Evolutionary conservation across 129 eudicot genomes (phyloP).

Genomic region (Pittosporum tobira): DNA sequence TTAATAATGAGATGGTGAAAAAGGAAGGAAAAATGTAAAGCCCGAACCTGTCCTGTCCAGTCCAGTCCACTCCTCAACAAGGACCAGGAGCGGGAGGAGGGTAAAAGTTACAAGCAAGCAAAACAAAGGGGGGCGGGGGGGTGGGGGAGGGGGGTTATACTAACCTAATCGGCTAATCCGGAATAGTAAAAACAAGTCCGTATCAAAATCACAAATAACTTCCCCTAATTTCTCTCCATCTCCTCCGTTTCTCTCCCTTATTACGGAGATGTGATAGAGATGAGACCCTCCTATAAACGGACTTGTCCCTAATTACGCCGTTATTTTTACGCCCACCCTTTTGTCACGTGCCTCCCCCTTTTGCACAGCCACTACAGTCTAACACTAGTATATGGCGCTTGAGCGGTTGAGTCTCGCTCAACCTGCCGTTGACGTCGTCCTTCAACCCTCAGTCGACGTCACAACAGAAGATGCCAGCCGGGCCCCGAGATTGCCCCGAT

Average conservation of each 20-base stretch:
- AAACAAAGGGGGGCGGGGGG: no score
- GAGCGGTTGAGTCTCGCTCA: conserved; percentile 45
- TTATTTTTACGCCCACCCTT: conserved; percentile 16
- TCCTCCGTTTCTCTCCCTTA: background rate
- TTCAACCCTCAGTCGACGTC: background rate
- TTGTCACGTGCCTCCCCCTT: conserved; percentile 20
- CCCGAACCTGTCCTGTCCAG: no score
- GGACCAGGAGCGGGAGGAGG: no score
- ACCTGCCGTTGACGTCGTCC: conserved; percentile 6
- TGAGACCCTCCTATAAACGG: conserved; percentile 12
- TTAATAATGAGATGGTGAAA: no score
- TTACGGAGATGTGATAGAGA: background rate
- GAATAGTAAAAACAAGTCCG: background rate
- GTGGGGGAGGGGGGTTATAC: no score
- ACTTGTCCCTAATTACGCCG: conserved; percentile 31
- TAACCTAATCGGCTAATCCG: no score
- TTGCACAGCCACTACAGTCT: background rate
- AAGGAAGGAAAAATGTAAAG: no score
- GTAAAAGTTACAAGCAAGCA: background rate
- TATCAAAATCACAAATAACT: background rate
- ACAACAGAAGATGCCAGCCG: conserved; percentile 29
- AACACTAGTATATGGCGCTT: conserved; percentile 2
- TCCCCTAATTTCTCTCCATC: background rate
- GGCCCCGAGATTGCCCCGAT: conserved; percentile 50
- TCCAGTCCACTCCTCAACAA: no score